These are phyloP conservation scores for Sporisorium sorghi DNA, from an alignment of 1,284 basidiomycete genomes.

Conservation along the genomic window DNA sequence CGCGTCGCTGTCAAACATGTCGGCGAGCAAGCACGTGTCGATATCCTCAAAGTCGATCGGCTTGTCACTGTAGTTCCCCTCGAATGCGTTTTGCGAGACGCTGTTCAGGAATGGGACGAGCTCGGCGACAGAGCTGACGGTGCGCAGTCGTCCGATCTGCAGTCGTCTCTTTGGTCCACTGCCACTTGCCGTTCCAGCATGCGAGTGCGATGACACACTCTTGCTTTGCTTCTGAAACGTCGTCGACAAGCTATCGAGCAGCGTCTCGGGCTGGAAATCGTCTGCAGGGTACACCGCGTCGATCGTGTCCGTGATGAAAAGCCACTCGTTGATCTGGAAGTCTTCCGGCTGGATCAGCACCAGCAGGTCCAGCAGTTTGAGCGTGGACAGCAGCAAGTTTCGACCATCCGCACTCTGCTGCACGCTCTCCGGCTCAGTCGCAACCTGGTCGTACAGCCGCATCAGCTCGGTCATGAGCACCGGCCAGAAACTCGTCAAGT, in stretches of 20 bases:
- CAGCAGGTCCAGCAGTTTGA: constrained; percentile 92
- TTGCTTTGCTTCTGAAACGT: constrained; percentile 72
- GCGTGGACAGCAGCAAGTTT: constrained; percentile 83
- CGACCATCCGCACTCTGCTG: constrained; percentile 82
- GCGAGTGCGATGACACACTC: neutral
- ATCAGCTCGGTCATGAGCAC: constrained; percentile 89
- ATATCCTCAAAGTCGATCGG: constrained; percentile 37
- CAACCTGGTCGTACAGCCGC: constrained; percentile 74
- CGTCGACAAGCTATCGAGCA: constrained; percentile 89
- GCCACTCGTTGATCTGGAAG: constrained; percentile 99
- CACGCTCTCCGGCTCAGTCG: constrained; percentile 72
- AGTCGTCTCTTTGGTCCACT: constrained; percentile 12
- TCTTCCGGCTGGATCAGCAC: constrained; percentile 93
- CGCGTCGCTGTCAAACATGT: constrained; percentile 49
- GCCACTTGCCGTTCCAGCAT: neutral
- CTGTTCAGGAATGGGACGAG: constrained; percentile 37
- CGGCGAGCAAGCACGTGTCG: constrained; percentile 44
- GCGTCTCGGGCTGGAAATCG: constrained; percentile 82
- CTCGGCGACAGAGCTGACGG: constrained; percentile 21
- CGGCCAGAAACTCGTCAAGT: constrained; percentile 95
- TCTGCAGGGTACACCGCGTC: constrained; percentile 91
- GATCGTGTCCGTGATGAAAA: constrained; percentile 96
- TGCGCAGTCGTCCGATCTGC: constrained; percentile 14
- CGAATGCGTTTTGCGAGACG: constrained; percentile 40
- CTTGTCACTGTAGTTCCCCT: constrained; percentile 31